These are phyloP conservation scores for Byssochlamys sp. DNA, from an alignment of 2,329 filamentous ascomycete species.

Conservation along the genomic window DNA sequence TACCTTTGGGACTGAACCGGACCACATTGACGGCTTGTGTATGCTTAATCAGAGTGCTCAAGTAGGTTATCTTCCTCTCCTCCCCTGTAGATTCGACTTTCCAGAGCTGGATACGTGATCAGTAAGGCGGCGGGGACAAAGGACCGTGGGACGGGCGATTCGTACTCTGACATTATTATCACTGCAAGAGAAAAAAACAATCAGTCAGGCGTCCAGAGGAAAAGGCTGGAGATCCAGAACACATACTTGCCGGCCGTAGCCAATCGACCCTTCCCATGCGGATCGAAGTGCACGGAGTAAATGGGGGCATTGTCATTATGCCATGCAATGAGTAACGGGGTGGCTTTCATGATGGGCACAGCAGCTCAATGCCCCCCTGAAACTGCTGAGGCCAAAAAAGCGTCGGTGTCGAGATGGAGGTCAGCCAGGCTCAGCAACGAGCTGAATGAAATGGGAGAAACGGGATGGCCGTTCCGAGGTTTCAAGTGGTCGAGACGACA, in stretches of 20 bases:
- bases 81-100: slow-evolving; percentile 76
- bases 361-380: slow-evolving; percentile 18
- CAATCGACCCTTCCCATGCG: slow-evolving; percentile 77
- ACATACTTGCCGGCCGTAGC: slow-evolving; percentile 75
- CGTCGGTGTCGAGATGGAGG: neutral
- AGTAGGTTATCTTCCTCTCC: slow-evolving; percentile 78
- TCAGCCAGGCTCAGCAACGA: neutral
- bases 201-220: slow-evolving; percentile 7
- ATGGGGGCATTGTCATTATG: slow-evolving; percentile 94
- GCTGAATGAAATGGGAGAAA: neutral
- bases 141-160: slow-evolving; percentile 13
- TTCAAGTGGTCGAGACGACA: neutral
- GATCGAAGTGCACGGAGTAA: slow-evolving; percentile 95
- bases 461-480: neutral
- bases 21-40: slow-evolving; percentile 97
- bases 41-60: slow-evolving; percentile 85
- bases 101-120: slow-evolving; percentile 60
- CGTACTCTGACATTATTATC: slow-evolving; percentile 90
- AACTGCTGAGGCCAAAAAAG: slow-evolving; percentile 1
- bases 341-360: slow-evolving; percentile 69
- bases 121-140: slow-evolving; percentile 20
- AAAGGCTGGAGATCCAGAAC: slow-evolving; percentile 10
- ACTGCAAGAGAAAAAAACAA: slow-evolving; percentile 17
- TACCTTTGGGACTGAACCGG: slow-evolving; percentile 87
- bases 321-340: slow-evolving; percentile 95